phyloP scores from a whole-genome alignment of 495 filamentous ascomycete genomes.

The Copromyces sp. region DNA sequence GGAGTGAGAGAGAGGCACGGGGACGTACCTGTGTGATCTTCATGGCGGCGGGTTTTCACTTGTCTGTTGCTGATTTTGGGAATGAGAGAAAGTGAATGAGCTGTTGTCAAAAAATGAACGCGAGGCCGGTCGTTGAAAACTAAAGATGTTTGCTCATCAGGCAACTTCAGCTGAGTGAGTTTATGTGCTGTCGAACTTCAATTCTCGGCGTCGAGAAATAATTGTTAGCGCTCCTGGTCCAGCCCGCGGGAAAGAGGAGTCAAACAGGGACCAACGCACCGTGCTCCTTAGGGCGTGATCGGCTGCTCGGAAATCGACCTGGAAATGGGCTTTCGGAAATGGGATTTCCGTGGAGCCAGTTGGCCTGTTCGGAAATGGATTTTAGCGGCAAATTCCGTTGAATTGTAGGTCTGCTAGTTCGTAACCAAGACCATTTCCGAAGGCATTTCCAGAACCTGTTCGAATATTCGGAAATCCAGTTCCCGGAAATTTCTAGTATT shows the following conservation, averaged over 20 bases:
- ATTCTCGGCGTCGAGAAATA: not conserved
- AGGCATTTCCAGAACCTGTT: too few relatives aligned
- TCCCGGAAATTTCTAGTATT: too few relatives aligned
- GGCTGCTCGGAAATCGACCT: too few relatives aligned
- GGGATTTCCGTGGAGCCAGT: too few relatives aligned
- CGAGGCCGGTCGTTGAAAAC: not conserved
- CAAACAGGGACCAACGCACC: not conserved
- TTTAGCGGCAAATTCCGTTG: too few relatives aligned
- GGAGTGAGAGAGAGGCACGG: not conserved
- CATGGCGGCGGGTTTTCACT: not conserved
- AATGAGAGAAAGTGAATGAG: not conserved
- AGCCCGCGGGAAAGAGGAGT: not conserved
- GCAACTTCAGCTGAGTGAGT: not conserved
- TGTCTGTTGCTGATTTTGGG: not conserved
- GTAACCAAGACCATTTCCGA: too few relatives aligned
- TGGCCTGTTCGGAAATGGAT: too few relatives aligned
- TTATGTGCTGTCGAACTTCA: not conserved
- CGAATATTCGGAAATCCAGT: too few relatives aligned
- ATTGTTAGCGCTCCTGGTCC: not conserved
- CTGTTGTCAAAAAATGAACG: not conserved
- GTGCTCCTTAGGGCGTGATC: not conserved
- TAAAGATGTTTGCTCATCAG: not conserved
- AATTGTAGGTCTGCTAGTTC: too few relatives aligned
- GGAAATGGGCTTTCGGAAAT: too few relatives aligned
- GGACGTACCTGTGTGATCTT: not conserved